Percentiles rank a stretch among this genome's conserved stretches.
Conservation (phyloP, 306 rosid genomes). For the Cucurbita maxima region DNA sequence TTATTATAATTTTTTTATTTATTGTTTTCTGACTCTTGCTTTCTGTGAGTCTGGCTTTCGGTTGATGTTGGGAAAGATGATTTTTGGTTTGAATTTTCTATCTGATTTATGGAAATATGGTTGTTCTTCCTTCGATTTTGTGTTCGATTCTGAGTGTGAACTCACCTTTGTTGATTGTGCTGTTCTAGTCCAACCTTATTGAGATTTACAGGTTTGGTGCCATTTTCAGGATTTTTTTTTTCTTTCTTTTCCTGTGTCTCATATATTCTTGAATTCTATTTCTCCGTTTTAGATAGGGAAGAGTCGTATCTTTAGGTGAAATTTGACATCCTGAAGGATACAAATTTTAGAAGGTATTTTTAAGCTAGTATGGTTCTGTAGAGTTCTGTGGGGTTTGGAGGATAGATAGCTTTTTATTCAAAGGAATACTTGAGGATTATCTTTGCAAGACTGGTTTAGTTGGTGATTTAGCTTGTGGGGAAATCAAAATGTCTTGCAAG, state of each 20-base stretch:
- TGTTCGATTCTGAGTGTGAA: background rate
- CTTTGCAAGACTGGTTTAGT: conserved; percentile 69
- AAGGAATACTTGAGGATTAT: conserved; percentile 66
- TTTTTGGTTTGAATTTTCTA: background rate
- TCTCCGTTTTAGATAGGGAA: conserved; percentile 17
- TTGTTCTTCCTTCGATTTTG: background rate
- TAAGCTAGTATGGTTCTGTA: background rate
- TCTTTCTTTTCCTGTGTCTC: conserved; percentile 1
- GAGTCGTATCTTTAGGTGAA: conserved; percentile 20
- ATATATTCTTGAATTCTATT: conserved; percentile 21
- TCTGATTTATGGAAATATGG: background rate
- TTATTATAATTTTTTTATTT: background rate
- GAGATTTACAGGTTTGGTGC: background rate
- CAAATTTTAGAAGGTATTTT: conserved; percentile 16
- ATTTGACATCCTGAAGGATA: conserved; percentile 21
- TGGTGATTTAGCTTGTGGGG: conserved; percentile 70
- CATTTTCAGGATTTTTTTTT: background rate
- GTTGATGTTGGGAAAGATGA: background rate
- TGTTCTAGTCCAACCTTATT: background rate
- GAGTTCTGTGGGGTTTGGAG: background rate
- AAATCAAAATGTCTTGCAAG: conserved; percentile 69
- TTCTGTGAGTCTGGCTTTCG: background rate
- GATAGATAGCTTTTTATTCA: background rate
- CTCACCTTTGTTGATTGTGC: background rate
- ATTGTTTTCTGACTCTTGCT: background rate